Evolutionary conservation across 495 filamentous ascomycete species (phyloP), one percentile per base, ranked within the genome.

Genomic region (Pyrenopolyporus hunteri): DNA sequence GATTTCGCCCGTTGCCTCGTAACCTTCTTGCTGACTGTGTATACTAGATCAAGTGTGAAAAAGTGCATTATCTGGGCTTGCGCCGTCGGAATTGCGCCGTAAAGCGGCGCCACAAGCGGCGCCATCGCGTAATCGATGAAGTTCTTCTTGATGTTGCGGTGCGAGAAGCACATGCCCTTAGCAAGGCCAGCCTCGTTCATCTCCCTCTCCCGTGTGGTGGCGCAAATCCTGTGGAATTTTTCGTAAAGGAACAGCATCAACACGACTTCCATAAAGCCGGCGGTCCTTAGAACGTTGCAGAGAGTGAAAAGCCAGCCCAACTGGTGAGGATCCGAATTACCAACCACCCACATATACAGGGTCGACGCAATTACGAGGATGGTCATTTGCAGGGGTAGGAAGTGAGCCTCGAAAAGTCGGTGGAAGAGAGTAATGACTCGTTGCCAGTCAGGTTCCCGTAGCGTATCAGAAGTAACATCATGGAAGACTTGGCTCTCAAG

Each of bases 361-460:
- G 80, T 80, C 3, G 84, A 86, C 14, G 83, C 81, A 31, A 88
- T 45, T 43, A 88, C 74, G 11, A 88, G 76, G 46, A 86, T 81
- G 3, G 78, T 82, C 60, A 82, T 78, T 57, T 89, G 87, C 14
- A 80, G 78, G 0, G 87, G 86, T 13, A 89, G 74, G 68, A 88
- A 89, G 64, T 89, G 87, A 0, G 86, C 87, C 68, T 89, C 87
- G 64, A 83, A 89, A 5, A 89, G 73, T 6, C 87, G 81, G 55
- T 86, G 83, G 44, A 80, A 75, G 10, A 89, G 70, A 29, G 76
- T 62, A 39, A 79, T 43, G 32, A 79, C 76, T 56, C 76, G 77
- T 33, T 70, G 50, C 70, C 75, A 82, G 45, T 83, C 63, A 19
- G 77, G 75, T 11, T 68, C 73, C 35, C 73, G 72, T 1, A 81